A percentile compares a stretch with the other conserved stretches of the same genome.
phyloP scores from a whole-genome alignment of 2,329 filamentous ascomycete genomes.

The Raffaelea deltoideospora region DNA sequence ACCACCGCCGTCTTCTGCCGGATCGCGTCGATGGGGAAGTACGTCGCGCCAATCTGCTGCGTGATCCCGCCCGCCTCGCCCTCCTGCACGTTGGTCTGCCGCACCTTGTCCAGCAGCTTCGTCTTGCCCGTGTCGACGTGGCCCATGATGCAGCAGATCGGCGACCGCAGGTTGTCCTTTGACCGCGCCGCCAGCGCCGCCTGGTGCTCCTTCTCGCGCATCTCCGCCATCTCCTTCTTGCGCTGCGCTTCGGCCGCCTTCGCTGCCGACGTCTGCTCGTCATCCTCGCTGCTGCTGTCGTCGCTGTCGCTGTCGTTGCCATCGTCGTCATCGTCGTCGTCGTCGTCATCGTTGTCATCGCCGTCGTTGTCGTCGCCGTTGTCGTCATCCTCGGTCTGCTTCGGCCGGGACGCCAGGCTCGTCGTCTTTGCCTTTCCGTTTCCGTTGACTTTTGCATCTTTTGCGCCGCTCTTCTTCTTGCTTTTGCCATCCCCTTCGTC shows the following conservation, averaged over 20 bases:
- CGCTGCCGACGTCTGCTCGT: constrained; percentile 61
- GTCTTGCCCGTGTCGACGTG: constrained; percentile 99
- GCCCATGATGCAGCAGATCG: constrained; percentile 98
- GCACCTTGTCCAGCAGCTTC: constrained; percentile 96
- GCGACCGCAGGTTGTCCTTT: constrained; percentile 86
- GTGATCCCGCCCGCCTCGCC: constrained; percentile 99
- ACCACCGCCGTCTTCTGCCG: constrained; percentile 85
- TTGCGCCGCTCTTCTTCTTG: constrained; percentile 10
- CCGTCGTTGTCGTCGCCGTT: constrained; percentile 18
- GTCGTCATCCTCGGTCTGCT: constrained; percentile 28
- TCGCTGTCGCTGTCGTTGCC: constrained; percentile 29
- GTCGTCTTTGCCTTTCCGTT: background rate
- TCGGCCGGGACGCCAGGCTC: too few relatives aligned
- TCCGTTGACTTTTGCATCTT: constrained; percentile 16
- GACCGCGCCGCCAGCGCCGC: constrained; percentile 83
- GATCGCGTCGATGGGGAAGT: constrained; percentile 92
- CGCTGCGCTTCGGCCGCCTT: constrained; percentile 57
- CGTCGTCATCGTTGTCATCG: constrained; percentile 2
- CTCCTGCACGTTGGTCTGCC: constrained; percentile 96
- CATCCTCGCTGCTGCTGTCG: constrained; percentile 41
- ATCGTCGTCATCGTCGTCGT: constrained; percentile 15
- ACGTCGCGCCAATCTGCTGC: constrained; percentile 97
- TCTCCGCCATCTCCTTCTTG: constrained; percentile 79
- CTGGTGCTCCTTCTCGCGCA: constrained; percentile 79
- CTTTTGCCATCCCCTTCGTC: too few relatives aligned